Conservation (phyloP, 2,329 filamentous ascomycete species). For the Dendryphion nanum region DNA sequence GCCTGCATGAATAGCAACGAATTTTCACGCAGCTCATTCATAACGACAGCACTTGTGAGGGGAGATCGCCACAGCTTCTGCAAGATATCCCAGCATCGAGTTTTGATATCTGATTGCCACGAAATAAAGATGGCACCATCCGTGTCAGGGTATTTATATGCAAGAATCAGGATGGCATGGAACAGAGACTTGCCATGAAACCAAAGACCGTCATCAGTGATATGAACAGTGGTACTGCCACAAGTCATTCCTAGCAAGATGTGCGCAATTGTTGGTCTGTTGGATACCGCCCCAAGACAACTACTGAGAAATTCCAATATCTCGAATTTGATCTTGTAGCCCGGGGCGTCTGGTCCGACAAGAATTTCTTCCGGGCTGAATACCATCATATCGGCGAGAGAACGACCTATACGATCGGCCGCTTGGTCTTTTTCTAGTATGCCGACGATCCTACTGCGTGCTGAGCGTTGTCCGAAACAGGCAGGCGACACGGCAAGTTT, state of each 20-base stretch:
- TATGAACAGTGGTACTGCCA: constrained; percentile 65
- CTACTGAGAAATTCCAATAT: constrained; percentile 83
- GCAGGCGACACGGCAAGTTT: constrained; percentile 73
- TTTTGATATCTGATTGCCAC: constrained; percentile 45
- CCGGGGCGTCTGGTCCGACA: constrained; percentile 65
- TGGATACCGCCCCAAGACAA: constrained; percentile 71
- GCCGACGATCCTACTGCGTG: constrained; percentile 81
- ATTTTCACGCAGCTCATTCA: constrained; percentile 75
- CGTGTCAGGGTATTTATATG: constrained; percentile 66
- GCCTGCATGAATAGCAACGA: constrained; percentile 80
- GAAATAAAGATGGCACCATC: constrained; percentile 45
- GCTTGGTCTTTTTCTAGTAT: constrained; percentile 82
- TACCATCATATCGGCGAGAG: constrained; percentile 68
- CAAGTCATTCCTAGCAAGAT: constrained; percentile 85
- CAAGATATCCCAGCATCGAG: constrained; percentile 59
- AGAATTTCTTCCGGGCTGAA: constrained; percentile 68
- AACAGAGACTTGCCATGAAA: constrained; percentile 73
- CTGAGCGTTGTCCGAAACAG: constrained; percentile 59
- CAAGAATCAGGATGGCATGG: constrained; percentile 73
- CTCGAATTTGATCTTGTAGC: constrained; percentile 78
- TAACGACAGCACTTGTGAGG: constrained; percentile 70
- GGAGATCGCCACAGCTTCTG: constrained; percentile 81
- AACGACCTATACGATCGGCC: constrained; percentile 73
- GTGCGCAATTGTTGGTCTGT: constrained; percentile 84
- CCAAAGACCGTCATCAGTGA: constrained; percentile 70